These are phyloP conservation scores for Corylus heterophylla DNA, from an alignment of 306 rosid species.

Conservation along the genomic window DNA sequence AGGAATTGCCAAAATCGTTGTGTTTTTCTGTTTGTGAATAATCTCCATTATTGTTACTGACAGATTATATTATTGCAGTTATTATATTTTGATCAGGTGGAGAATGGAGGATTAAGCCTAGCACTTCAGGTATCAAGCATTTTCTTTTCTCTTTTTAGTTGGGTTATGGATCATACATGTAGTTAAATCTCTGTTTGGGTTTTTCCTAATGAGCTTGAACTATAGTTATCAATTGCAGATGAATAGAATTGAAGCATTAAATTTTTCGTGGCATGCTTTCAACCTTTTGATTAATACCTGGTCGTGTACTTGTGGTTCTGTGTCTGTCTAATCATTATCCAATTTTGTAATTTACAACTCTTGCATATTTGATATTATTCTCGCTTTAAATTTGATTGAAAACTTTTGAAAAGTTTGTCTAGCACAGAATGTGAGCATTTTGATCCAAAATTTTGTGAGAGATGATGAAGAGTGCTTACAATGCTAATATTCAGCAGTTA, in stretches of 20 bases:
- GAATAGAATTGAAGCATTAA: neutral
- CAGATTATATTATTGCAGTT: conserved; percentile 50
- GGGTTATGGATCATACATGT: neutral
- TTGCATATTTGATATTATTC: neutral
- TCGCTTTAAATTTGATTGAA: neutral
- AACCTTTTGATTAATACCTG: neutral
- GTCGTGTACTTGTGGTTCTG: neutral
- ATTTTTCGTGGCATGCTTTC: neutral
- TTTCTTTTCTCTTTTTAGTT: conserved; percentile 18
- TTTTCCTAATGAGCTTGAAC: neutral
- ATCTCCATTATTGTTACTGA: neutral
- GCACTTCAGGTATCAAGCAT: conserved; percentile 76
- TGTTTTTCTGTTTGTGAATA: conserved; percentile 7
- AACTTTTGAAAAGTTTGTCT: neutral
- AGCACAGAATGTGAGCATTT: neutral
- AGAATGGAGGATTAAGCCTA: conserved; percentile 82
- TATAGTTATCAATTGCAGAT: neutral
- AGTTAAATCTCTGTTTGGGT: neutral
- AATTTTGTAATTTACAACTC: neutral
- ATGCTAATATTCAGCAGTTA: neutral
- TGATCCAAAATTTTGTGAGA: neutral
- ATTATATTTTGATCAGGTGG: conserved; percentile 85
- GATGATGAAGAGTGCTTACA: conserved; percentile 1
- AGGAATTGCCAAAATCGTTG: conserved; percentile 5
- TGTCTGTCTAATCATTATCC: neutral